Conservation (phyloP, 148 eudicot species). For the Amaranthus palmeri region DNA sequence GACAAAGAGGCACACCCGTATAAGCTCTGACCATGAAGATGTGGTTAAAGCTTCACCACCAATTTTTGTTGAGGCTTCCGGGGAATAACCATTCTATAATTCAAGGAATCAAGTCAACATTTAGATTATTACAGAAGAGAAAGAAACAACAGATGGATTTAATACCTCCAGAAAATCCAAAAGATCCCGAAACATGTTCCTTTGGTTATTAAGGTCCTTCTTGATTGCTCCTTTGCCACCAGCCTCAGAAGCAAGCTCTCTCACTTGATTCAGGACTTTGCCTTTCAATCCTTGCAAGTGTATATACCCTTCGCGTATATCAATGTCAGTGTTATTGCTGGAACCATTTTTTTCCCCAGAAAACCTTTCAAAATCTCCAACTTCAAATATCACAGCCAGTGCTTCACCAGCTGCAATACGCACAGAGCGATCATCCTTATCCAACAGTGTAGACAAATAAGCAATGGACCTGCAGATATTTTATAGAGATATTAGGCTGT, state of each 20-base stretch:
- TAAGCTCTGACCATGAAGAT: conserved; percentile 65
- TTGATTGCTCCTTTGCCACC: conserved; percentile 72
- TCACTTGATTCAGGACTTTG: conserved; percentile 63
- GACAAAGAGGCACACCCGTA: conserved; percentile 47
- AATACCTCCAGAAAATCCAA: conserved; percentile 73
- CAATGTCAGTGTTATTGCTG: conserved; percentile 31
- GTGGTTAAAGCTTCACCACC: conserved; percentile 57
- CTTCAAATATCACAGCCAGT: conserved; percentile 73
- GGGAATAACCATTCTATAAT: conserved; percentile 60
- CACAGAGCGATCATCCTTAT: conserved; percentile 74
- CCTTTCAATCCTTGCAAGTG: conserved; percentile 52
- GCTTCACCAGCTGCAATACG: conserved; percentile 97
- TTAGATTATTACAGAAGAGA: not conserved
- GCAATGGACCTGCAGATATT: conserved; percentile 55
- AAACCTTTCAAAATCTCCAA: conserved; percentile 59
- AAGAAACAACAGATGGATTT: not conserved
- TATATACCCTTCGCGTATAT: conserved; percentile 25
- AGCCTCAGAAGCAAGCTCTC: conserved; percentile 64
- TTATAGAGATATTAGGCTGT: not conserved
- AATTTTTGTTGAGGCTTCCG: conserved; percentile 64
- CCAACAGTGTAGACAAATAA: conserved; percentile 59
- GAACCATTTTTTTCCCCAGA: conserved; percentile 36
- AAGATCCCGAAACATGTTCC: conserved; percentile 57
- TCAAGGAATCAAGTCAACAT: not conserved
- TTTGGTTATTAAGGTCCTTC: conserved; percentile 72